phyloP scores from a whole-genome alignment of 306 rosid genomes.

The Pueraria montana region DNA sequence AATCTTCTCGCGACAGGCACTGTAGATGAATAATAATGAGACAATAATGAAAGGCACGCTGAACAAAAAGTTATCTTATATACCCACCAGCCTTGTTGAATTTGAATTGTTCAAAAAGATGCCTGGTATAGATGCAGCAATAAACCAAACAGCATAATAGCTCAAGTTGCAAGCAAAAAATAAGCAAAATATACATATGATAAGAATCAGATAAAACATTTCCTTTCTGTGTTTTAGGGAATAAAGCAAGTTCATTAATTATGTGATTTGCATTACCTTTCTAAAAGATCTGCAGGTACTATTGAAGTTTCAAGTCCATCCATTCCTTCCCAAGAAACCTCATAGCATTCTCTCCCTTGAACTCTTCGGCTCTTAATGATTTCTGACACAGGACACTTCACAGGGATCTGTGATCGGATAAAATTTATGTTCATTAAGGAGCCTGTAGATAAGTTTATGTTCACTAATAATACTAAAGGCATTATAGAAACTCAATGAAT shows the following conservation, averaged over 20 bases:
- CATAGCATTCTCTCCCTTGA: slow-evolving; percentile 75
- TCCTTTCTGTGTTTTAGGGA: slow-evolving; percentile 47
- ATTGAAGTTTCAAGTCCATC: slow-evolving; percentile 73
- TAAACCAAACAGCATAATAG: background rate
- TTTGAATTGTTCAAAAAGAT: background rate
- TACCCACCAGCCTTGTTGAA: background rate
- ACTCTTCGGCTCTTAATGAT: slow-evolving; percentile 69
- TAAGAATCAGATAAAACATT: slow-evolving; percentile 25
- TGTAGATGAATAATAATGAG: slow-evolving; percentile 48
- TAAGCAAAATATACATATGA: background rate
- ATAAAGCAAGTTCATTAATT: slow-evolving; percentile 26
- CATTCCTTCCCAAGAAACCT: slow-evolving; percentile 75
- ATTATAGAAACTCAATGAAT: background rate
- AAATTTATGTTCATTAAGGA: no score
- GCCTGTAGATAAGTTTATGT: background rate
- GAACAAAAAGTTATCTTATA: background rate
- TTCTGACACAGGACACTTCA: slow-evolving; percentile 75
- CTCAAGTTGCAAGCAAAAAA: slow-evolving; percentile 10
- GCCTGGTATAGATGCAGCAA: background rate
- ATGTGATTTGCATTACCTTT: slow-evolving; percentile 55
- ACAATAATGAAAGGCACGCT: background rate
- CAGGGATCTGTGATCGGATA: slow-evolving; percentile 67
- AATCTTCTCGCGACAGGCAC: slow-evolving; percentile 90
- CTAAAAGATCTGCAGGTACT: slow-evolving; percentile 74
- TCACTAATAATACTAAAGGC: background rate